Percentiles rank a stretch among this genome's conserved stretches.
These are phyloP conservation scores for Acer yangbiense DNA, from an alignment of 345 rosid genomes.

Conservation along the genomic window DNA sequence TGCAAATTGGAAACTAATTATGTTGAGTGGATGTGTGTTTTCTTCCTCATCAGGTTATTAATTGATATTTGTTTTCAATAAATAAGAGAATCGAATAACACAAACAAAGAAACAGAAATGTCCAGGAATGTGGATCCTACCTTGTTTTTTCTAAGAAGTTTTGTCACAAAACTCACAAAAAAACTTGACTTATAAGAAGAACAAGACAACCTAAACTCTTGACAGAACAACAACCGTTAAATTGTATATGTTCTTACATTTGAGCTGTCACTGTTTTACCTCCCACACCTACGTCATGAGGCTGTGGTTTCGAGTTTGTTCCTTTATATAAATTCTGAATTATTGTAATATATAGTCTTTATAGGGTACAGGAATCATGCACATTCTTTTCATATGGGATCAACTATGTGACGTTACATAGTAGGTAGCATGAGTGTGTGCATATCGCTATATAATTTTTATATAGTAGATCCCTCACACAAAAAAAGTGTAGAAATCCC, in stretches of 20 bases:
- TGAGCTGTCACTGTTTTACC: not conserved
- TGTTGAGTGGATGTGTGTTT: not conserved
- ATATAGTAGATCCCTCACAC: too few species aligned
- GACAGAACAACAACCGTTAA: not conserved
- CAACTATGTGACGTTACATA: too few species aligned
- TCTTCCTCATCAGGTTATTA: not conserved
- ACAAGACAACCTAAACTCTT: not conserved
- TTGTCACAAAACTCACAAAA: not conserved
- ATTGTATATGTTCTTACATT: not conserved
- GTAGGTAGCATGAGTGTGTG: too few species aligned
- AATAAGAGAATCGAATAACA: too few species aligned
- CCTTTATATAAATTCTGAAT: fast-evolving
- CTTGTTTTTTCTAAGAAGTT: not conserved
- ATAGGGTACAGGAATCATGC: too few species aligned
- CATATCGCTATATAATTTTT: too few species aligned
- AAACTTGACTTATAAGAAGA: not conserved
- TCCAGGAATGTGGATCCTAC: conserved; percentile 12
- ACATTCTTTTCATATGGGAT: too few species aligned
- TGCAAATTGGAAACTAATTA: too few species aligned
- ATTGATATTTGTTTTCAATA: not conserved
- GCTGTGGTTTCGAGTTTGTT: too few species aligned
- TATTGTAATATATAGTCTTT: too few species aligned
- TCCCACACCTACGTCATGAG: too few species aligned
- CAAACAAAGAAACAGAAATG: not conserved
- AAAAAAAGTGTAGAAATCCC: too few species aligned